phyloP scores from a whole-genome alignment of 1,284 basidiomycete species.

The Pseudomicrostroma phylloplanum region DNA sequence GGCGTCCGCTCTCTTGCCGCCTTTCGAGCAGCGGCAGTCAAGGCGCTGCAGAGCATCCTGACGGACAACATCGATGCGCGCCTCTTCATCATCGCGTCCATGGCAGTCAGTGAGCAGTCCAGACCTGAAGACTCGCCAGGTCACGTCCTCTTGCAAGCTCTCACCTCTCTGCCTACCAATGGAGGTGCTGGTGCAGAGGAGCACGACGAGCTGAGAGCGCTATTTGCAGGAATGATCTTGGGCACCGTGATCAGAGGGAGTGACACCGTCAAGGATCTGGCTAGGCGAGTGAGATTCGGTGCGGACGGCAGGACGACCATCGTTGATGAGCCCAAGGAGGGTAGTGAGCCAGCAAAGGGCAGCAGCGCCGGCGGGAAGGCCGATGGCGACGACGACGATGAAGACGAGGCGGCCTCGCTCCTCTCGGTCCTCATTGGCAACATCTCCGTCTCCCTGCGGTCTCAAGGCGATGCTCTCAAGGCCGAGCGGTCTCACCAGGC shows the following conservation, averaged over 20 bases:
- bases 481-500: constrained; percentile 30
- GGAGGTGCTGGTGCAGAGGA: constrained; percentile 17
- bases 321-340: constrained; percentile 12
- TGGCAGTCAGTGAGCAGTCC: constrained; percentile 30
- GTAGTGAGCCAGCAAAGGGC: constrained; percentile 25
- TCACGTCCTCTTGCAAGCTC: constrained; percentile 55
- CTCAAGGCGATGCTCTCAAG: constrained; percentile 52
- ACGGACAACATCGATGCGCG: constrained; percentile 52
- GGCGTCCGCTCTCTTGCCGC: constrained; percentile 10
- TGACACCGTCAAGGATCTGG: constrained; percentile 57
- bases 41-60: constrained; percentile 43
- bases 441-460: constrained; percentile 59
- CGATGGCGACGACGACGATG: constrained; percentile 53
- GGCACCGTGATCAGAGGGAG: constrained; percentile 57
- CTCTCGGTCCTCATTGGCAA: constrained; percentile 60
- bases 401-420: constrained; percentile 54
- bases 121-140: constrained; percentile 42
- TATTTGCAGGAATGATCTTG: constrained; percentile 48
- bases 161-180: constrained; percentile 44
- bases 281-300: constrained; percentile 54
- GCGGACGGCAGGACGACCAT: constrained; percentile 30
- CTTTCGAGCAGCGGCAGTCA: constrained; percentile 37
- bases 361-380: constrained; percentile 28
- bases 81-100: constrained; percentile 57
- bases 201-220: constrained; percentile 56